Evolutionary conservation across 1,284 basidiomycete species (phyloP).

Genomic region (Ustilago lituana): DNA sequence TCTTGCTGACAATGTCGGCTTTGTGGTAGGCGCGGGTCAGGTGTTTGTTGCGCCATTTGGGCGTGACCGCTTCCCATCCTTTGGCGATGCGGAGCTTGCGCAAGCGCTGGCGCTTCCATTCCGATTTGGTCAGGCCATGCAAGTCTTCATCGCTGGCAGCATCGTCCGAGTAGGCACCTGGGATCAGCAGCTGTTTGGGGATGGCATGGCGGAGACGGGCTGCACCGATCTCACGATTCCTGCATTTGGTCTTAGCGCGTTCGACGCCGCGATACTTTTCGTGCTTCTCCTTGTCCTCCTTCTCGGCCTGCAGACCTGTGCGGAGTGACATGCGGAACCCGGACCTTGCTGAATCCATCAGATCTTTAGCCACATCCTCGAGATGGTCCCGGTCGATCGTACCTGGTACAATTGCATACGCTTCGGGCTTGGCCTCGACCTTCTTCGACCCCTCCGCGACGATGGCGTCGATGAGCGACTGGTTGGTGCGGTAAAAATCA

Average conservation of each 20-base stretch:
- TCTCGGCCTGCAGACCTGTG: constrained; percentile 46
- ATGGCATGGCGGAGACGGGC: constrained; percentile 43
- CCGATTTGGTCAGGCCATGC: constrained; percentile 46
- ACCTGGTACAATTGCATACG: constrained; percentile 49
- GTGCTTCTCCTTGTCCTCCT: constrained; percentile 55
- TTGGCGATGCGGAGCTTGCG: constrained; percentile 48
- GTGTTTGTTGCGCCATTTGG: constrained; percentile 52
- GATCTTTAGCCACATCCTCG: constrained; percentile 55
- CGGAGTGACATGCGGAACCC: constrained; percentile 53
- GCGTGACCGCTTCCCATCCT: constrained; percentile 53
- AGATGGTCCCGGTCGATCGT: constrained; percentile 48
- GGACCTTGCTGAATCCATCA: constrained; percentile 51
- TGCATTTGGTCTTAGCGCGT: constrained; percentile 46
- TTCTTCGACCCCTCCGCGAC: constrained; percentile 40
- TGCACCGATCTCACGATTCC: constrained; percentile 53
- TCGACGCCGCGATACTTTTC: constrained; percentile 52
- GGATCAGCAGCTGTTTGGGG: constrained; percentile 47
- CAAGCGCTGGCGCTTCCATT: constrained; percentile 48
- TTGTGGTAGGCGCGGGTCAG: constrained; percentile 51
- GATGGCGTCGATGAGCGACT: constrained; percentile 50
- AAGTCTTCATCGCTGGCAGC: constrained; percentile 57
- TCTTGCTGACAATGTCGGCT: constrained; percentile 52
- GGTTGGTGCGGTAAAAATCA: constrained; percentile 52
- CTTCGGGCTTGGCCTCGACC: constrained; percentile 49
- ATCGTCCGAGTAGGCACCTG: constrained; percentile 53